phyloP scores from a whole-genome alignment of 768 basidiomycete species.

The Russula lepida region DNA sequence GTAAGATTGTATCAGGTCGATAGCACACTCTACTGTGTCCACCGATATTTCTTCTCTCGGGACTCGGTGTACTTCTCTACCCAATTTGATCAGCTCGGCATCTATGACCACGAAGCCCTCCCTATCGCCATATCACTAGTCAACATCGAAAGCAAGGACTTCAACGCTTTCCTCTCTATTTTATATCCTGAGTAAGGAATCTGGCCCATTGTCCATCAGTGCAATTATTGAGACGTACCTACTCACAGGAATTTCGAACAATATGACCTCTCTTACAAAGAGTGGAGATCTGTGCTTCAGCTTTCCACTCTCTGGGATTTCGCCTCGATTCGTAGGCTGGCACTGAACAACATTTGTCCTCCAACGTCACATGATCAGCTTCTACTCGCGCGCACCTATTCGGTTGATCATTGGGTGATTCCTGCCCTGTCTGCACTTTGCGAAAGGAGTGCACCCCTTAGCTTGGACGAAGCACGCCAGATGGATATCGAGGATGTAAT shows the following conservation, averaged over 20 bases:
- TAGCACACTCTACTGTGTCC: constrained; percentile 5
- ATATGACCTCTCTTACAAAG: constrained; percentile 11
- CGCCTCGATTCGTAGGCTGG: constrained; percentile 22
- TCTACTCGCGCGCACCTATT: background rate
- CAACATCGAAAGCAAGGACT: constrained; percentile 8
- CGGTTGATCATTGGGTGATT: constrained; percentile 5
- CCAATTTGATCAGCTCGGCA: background rate
- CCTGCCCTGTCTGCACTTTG: constrained; percentile 7
- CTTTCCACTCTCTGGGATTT: constrained; percentile 27
- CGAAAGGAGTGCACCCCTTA: constrained; percentile 2
- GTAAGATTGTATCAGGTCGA: constrained; percentile 1
- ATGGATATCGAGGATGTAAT: constrained; percentile 12
- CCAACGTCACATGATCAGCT: constrained; percentile 5
- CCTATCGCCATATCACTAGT: background rate
- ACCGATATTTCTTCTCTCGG: constrained; percentile 14
- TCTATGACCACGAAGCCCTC: constrained; percentile 3
- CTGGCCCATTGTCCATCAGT: background rate
- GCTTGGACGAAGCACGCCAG: background rate
- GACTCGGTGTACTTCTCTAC: constrained; percentile 13
- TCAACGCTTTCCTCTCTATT: constrained; percentile 11
- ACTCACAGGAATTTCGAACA: background rate
- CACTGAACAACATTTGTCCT: background rate
- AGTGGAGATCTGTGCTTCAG: constrained; percentile 25
- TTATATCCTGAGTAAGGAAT: constrained; percentile 13
- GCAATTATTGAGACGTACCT: background rate